Evolutionary conservation across 2,329 filamentous ascomycete genomes (phyloP).

Genomic region (Zymoseptoria brevis): DNA sequence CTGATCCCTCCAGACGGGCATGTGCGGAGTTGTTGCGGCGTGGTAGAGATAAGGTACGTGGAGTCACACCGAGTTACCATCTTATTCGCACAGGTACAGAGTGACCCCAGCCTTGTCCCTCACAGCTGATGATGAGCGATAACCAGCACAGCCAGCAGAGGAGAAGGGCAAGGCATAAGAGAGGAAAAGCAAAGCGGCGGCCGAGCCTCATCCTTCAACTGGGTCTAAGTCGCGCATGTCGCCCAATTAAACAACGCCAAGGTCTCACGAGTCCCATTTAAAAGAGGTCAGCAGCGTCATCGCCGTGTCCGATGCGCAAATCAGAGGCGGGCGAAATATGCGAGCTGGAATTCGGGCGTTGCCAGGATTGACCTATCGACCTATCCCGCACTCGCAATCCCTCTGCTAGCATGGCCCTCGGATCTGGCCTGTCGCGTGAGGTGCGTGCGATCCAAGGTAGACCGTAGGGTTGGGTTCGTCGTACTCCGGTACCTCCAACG

Average conservation of each 20-base stretch:
- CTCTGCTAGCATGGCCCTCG: background rate
- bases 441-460: background rate
- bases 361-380: background rate
- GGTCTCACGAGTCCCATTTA: background rate
- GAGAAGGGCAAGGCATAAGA: background rate
- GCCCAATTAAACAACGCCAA: background rate
- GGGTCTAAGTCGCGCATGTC: background rate
- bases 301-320: background rate
- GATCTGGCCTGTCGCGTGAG: background rate
- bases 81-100: too few species aligned
- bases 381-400: background rate
- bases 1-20: background rate
- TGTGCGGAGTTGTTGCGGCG: background rate
- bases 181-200: background rate
- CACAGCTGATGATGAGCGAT: background rate
- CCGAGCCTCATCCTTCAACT: background rate
- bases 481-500: background rate
- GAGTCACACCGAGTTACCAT: background rate
- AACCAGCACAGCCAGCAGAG: background rate
- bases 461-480: too few species aligned
- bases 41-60: background rate
- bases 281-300: background rate
- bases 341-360: background rate
- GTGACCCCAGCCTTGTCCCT: too few species aligned
- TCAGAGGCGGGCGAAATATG: background rate